A percentile compares a stretch with the other conserved stretches of the same genome.
phyloP scores from a whole-genome alignment of 208 protist species.

The Leishmania guyanensis region DNA sequence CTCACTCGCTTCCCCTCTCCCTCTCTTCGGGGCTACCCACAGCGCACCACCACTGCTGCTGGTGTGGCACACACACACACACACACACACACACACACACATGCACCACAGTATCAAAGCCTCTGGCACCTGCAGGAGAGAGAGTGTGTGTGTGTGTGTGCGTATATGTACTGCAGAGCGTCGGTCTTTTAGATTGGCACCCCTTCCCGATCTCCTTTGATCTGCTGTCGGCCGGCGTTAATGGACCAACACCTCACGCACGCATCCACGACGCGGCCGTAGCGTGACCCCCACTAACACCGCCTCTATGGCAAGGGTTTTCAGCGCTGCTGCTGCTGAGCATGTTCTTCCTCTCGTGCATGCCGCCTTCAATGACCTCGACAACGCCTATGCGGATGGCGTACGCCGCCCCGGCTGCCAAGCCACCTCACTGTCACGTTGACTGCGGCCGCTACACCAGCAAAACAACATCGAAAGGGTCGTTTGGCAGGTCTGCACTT shows the following conservation, averaged over 20 bases:
- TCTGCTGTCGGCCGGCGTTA: neutral
- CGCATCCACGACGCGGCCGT: neutral
- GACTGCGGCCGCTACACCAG: constrained; percentile 37
- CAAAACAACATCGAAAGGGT: constrained; percentile 40
- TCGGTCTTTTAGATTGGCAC: neutral
- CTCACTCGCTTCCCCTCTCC: too few species aligned
- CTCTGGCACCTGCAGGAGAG: neutral
- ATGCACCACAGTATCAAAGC: neutral
- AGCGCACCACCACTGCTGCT: neutral
- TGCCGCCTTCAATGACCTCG: neutral
- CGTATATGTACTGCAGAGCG: neutral
- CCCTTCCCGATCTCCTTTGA: neutral
- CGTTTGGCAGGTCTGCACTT: constrained; percentile 49
- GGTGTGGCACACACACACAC: neutral
- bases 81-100: neutral
- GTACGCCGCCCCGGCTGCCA: neutral
- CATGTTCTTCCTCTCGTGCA: neutral
- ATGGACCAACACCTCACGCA: neutral
- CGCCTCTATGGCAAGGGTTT: neutral
- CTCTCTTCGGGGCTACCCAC: neutral
- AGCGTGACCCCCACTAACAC: neutral
- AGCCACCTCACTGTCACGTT: constrained; percentile 42
- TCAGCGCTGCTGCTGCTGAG: neutral
- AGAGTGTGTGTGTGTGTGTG: neutral
- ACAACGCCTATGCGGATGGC: neutral